Conservation (phyloP, 2,329 filamentous ascomycete genomes). For the Aspergillus sp. region DNA sequence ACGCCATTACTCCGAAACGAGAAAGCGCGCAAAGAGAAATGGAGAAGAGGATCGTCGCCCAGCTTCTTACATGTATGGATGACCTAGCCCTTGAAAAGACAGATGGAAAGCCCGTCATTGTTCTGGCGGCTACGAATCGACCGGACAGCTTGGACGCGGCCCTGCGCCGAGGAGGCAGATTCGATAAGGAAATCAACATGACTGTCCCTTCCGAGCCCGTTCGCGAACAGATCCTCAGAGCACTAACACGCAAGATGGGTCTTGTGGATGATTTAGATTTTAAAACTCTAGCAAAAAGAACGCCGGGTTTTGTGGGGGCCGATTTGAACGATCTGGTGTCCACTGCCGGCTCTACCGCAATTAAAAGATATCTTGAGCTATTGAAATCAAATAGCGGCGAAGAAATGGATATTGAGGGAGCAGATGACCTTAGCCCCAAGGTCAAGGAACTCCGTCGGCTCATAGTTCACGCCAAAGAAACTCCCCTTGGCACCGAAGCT, state of each 20-base stretch:
- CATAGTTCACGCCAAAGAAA: constrained; percentile 55
- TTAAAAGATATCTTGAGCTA: constrained; percentile 59
- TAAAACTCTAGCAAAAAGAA: constrained; percentile 71
- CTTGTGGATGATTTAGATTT: constrained; percentile 73
- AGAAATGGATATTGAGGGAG: constrained; percentile 56
- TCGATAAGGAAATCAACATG: constrained; percentile 82
- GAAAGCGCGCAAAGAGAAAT: constrained; percentile 83
- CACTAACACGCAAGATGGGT: constrained; percentile 65
- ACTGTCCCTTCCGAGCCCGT: constrained; percentile 79
- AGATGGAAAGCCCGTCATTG: constrained; percentile 76
- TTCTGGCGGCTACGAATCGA: constrained; percentile 86
- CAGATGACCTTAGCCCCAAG: constrained; percentile 36
- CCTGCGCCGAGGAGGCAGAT: constrained; percentile 70
- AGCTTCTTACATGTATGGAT: constrained; percentile 85
- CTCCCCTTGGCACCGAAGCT: constrained; percentile 53
- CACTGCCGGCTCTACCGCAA: constrained; percentile 65
- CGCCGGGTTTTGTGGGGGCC: constrained; percentile 89
- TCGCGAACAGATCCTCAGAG: constrained; percentile 73
- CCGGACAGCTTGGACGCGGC: constrained; percentile 83
- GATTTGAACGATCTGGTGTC: constrained; percentile 75
- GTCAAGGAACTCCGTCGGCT: constrained; percentile 52
- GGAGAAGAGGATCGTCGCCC: constrained; percentile 81
- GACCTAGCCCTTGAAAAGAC: constrained; percentile 71
- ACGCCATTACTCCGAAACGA: constrained; percentile 83
- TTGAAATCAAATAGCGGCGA: constrained; percentile 48